These are phyloP conservation scores for Mycena albidolilacea DNA, from an alignment of 768 basidiomycete genomes.

Conservation along the genomic window DNA sequence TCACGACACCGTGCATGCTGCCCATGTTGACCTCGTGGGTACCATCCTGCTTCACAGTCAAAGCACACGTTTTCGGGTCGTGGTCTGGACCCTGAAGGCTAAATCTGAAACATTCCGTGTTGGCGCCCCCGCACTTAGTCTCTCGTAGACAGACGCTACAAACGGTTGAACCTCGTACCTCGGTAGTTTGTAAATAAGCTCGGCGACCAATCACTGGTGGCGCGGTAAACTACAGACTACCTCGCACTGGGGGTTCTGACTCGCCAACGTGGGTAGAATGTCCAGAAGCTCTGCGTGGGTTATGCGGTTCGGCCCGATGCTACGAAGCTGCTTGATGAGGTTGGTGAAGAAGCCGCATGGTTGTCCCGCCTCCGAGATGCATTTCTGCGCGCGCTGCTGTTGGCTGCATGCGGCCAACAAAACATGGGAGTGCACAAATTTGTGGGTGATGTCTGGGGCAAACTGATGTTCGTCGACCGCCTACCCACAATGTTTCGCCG, in stretches of 20 bases:
- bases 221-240: too few species aligned
- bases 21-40: constrained; percentile 17
- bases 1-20: constrained; percentile 26
- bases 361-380: constrained; percentile 16
- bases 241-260: constrained; percentile 39
- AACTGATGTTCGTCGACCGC: neutral
- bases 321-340: constrained; percentile 29
- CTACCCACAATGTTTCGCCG: neutral
- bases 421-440: constrained; percentile 37
- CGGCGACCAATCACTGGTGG: too few species aligned
- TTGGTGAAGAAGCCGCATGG: constrained; percentile 37
- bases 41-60: constrained; percentile 22
- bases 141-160: too few species aligned
- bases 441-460: constrained; percentile 27
- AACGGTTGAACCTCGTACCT: too few species aligned
- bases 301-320: constrained; percentile 25
- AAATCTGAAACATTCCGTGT: constrained; percentile 34
- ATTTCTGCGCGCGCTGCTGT: constrained; percentile 38
- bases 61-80: neutral
- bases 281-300: constrained; percentile 31
- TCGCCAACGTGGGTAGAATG: constrained; percentile 27
- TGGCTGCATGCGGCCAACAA: constrained; percentile 37
- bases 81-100: constrained; percentile 4
- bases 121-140: constrained; percentile 35
- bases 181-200: too few species aligned